A percentile compares a stretch with the other conserved stretches of the same genome.
Conservation (phyloP, 2,329 filamentous ascomycete genomes). For the Plectosphaerella plurivora region DNA sequence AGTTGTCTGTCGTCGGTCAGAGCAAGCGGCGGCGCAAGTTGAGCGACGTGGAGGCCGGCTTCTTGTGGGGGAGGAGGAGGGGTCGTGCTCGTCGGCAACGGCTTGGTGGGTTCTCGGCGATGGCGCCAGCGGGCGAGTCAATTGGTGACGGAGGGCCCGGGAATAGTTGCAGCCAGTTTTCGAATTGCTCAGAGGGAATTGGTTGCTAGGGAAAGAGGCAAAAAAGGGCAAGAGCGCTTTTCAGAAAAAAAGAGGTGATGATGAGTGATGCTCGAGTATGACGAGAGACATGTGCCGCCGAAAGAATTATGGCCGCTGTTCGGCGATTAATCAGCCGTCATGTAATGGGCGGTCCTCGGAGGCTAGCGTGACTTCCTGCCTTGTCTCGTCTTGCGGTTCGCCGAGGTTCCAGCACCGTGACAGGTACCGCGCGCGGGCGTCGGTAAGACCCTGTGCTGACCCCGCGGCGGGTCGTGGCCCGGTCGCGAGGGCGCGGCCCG, state of each 20-base stretch:
- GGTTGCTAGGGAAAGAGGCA: no score
- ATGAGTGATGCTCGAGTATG: neutral
- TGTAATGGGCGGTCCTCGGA: neutral
- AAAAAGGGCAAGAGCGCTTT: no score
- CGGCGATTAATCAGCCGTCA: conserved; percentile 3
- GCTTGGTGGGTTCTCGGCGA: neutral
- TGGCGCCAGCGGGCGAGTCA: neutral
- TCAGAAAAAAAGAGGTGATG: neutral
- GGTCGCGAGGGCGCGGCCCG: no score
- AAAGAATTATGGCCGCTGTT: neutral
- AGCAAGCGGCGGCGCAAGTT: no score
- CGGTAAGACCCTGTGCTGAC: no score
- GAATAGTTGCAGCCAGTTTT: neutral
- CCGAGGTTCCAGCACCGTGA: neutral
- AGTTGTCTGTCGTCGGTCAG: neutral
- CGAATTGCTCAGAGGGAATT: no score
- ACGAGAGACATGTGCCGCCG: neutral
- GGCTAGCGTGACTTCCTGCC: neutral
- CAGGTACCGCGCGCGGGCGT: conserved; percentile 1
- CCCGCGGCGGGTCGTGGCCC: no score
- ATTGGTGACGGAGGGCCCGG: neutral
- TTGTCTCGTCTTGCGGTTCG: neutral
- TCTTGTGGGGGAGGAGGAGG: no score
- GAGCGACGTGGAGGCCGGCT: no score
- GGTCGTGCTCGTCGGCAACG: no score